Base-by-base conservation (phyloP, 352 stramenopile species). In the Aphanomyces astaci region DNA sequence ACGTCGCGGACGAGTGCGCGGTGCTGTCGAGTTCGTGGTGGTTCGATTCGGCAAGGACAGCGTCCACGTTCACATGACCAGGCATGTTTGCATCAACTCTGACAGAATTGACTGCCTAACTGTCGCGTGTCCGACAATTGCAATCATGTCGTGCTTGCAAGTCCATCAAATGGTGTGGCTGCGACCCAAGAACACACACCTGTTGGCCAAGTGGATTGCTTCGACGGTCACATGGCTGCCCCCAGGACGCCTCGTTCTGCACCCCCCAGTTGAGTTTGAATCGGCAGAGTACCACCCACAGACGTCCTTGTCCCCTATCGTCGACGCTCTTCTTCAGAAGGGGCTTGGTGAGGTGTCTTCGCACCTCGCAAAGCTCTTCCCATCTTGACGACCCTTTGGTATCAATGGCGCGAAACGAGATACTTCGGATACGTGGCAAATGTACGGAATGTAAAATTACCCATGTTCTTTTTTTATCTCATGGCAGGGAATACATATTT, bases 101-200 rank as follows among this genome's bases (percentile, higher is more conserved):
- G n/a, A n/a, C n/a, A n/a, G n/a, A n/a, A n/a, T n/a, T n/a, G n/a
- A n/a, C n/a, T n/a, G n/a, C n/a, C n/a, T 36, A 5, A 13, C 15
- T 59, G 27, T 48, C 17, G n/a, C 54, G 11, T 28, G 30, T 48
- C 30, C 54, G 11, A 33, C 28, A 15, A 9, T 65, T 24, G 56
- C 56, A 27, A 31, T 65, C 13, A 4, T 68, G 17, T n/a, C 62
- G 25, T 9, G 46, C 10, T 15, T 68, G 24, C 17, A 45, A 22
- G 10, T 11, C n/a, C 13, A 43, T 30, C 62, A 59, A 31, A 46
- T 60, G 25, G 51, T 59, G 32, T 68, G 62, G 62, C 43, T 68
- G 49, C 40, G 62, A 17, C 62, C 62, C 5, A 59, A 32, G 51
- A 59, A 59, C 30, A 32, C 33, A 15, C 30, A 32, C 51, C 13